A percentile compares a stretch with the other conserved stretches of the same genome.
These are phyloP conservation scores for Agroathelia rolfsii DNA, from an alignment of 1,284 basidiomycete genomes.

Conservation along the genomic window DNA sequence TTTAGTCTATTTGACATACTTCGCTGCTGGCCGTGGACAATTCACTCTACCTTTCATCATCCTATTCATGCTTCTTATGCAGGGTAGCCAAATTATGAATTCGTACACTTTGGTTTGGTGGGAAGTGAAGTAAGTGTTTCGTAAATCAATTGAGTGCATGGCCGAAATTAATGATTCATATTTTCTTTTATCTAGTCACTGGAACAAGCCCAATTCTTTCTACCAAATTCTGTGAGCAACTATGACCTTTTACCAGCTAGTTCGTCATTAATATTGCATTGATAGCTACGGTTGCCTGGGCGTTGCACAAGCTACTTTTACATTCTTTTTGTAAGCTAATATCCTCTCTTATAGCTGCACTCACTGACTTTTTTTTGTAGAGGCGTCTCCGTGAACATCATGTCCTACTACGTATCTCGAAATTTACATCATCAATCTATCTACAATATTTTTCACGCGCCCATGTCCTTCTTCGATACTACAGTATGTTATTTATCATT, in stretches of 20 bases:
- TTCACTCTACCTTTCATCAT: constrained; percentile 51
- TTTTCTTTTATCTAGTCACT: constrained; percentile 27
- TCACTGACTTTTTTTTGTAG: constrained; percentile 23
- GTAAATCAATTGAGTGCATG: background rate
- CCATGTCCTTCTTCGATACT: constrained; percentile 65
- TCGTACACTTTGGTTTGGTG: constrained; percentile 64
- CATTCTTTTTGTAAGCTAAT: constrained; percentile 41
- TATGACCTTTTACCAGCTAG: too few relatives aligned
- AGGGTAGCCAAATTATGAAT: constrained; percentile 45
- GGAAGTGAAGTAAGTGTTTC: constrained; percentile 45
- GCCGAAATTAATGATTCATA: constrained; percentile 3
- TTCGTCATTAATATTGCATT: too few relatives aligned
- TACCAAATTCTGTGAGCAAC: constrained; percentile 72
- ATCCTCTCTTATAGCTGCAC: constrained; percentile 6
- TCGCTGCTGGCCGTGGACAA: constrained; percentile 51
- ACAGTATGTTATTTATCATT: constrained; percentile 33
- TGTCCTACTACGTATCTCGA: constrained; percentile 49
- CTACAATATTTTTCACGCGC: constrained; percentile 51
- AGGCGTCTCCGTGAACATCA: constrained; percentile 42
- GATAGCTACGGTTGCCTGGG: constrained; percentile 64
- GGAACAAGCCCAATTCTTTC: constrained; percentile 39
- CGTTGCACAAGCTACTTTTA: constrained; percentile 49
- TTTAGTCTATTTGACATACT: constrained; percentile 60
- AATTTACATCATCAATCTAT: constrained; percentile 49
- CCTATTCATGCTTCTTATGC: constrained; percentile 50